Base-by-base conservation (phyloP, 495 filamentous ascomycete genomes). In the Aspergillus saccharolyticus region DNA sequence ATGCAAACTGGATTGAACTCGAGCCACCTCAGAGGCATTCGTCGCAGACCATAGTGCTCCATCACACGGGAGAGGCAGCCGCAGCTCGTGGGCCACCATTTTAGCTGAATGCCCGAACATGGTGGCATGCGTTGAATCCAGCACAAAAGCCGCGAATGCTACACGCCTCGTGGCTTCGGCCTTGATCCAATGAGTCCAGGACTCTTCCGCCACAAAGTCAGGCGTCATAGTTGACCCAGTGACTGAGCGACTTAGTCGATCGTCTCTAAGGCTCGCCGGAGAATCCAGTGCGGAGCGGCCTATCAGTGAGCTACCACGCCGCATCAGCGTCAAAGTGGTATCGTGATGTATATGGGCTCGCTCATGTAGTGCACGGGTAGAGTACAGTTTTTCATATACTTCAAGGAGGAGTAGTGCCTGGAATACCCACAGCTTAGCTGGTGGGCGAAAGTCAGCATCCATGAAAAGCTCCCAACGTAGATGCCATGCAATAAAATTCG, bases 41-140 rank as follows among this genome's bases (percentile, higher is more conserved):
- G 88, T 91, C 21, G 94, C 94, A 42, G 90, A 90, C 94, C 94
- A 98, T 20, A 97, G 73, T 22, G 88, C 83, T 68, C 97, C 94
- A 62, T 97, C 94, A 66, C 94, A 97, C 14, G 94, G 94, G 22
- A 98, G 74, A 1, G 94, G 90, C 10, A 97, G 77, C 20, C 90
- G 85, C 78, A 98, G 89, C 73, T 98, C 94, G 68, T 96, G 91
- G 3, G 94, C 91, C 15, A 96, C 91, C 91, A 97, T 96, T 28
- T 94, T 92, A 3, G 91, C 93, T 17, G 91, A 92, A 70, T 98
- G 94, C 0, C 94, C 94, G 71, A 97, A 98, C 89, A 98, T 96
- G 44, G 90, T 97, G 3, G 93, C 91, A 73, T 98, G 94, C 6
- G 90, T 95, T 3, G 92, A 95, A 69, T 98, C 94, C 53, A 96